Conservation (phyloP, 1,139 yeast species). For the Torulaspora pretoriensis region DNA sequence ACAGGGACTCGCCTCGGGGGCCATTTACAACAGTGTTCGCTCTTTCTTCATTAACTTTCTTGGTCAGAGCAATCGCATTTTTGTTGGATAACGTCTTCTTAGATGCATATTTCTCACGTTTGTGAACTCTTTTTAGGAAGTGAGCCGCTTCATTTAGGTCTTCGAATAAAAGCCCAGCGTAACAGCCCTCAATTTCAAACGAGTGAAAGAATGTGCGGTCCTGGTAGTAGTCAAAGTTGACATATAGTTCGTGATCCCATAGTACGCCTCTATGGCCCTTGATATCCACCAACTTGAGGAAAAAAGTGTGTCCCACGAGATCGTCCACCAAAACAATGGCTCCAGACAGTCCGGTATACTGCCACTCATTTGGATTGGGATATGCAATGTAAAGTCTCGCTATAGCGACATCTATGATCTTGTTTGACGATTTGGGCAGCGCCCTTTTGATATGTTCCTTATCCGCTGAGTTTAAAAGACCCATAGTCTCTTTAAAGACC, state of each 20-base stretch:
- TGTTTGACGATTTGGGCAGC: slow-evolving; percentile 83
- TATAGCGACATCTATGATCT: slow-evolving; percentile 84
- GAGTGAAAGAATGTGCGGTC: slow-evolving; percentile 93
- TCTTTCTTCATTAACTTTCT: slow-evolving; percentile 40
- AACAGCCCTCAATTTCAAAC: slow-evolving; percentile 88
- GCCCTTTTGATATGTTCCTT: slow-evolving; percentile 85
- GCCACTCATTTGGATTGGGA: slow-evolving; percentile 80
- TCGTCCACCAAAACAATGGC: slow-evolving; percentile 88
- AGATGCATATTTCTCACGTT: slow-evolving; percentile 76
- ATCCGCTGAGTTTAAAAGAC: slow-evolving; percentile 60
- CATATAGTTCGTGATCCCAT: slow-evolving; percentile 95
- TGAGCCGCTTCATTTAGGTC: slow-evolving; percentile 86
- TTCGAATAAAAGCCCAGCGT: slow-evolving; percentile 84
- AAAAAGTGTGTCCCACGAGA: slow-evolving; percentile 88
- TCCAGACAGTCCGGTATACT: slow-evolving; percentile 82
- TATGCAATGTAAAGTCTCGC: slow-evolving; percentile 87
- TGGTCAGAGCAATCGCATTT: slow-evolving; percentile 77
- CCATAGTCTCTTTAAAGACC: slow-evolving; percentile 43
- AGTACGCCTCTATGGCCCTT: slow-evolving; percentile 77
- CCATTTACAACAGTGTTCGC: slow-evolving; percentile 48
- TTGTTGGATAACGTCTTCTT: slow-evolving; percentile 81
- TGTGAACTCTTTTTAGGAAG: slow-evolving; percentile 71
- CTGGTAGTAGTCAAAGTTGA: slow-evolving; percentile 83
- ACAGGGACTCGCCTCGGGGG: slow-evolving; percentile 59
- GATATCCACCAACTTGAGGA: slow-evolving; percentile 82